phyloP scores from a whole-genome alignment of 2,329 filamentous ascomycete species.

The Zymoseptoria passerinii region DNA sequence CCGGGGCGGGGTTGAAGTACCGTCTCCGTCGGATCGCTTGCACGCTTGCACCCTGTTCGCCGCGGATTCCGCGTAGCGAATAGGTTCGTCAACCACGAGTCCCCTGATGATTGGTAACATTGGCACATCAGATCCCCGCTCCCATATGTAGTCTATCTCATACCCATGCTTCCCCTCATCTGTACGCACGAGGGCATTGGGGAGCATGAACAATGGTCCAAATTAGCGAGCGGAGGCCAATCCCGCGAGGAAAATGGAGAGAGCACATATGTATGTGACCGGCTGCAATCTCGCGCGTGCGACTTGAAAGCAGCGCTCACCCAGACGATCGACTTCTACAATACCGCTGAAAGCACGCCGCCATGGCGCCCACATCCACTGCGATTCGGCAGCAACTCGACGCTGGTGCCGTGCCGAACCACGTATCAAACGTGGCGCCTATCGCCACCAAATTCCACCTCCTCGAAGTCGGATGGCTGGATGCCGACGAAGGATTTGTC shows the following conservation, averaged over 20 bases:
- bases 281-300: background rate
- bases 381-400: slow-evolving; percentile 26
- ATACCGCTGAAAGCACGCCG: background rate
- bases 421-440: slow-evolving; percentile 33
- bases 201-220: background rate
- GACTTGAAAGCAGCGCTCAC: background rate
- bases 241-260: background rate
- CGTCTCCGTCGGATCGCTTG: background rate
- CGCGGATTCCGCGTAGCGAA: background rate
- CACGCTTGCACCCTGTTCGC: background rate
- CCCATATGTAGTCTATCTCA: background rate
- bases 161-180: background rate
- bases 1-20: background rate
- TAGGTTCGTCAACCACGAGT: background rate
- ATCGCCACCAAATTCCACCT: slow-evolving; percentile 42
- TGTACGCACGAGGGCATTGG: background rate
- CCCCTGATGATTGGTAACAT: background rate
- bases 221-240: background rate
- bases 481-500: slow-evolving; percentile 42
- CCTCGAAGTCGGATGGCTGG: slow-evolving; percentile 36
- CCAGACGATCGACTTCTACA: background rate
- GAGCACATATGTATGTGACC: background rate
- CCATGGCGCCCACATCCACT: slow-evolving; percentile 7
- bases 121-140: background rate
- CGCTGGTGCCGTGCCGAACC: slow-evolving; percentile 26